A percentile compares a stretch with the other conserved stretches of the same genome.
These are phyloP conservation scores for Tardiomyces depauwii DNA, from an alignment of 1,139 yeast species.

Conservation along the genomic window DNA sequence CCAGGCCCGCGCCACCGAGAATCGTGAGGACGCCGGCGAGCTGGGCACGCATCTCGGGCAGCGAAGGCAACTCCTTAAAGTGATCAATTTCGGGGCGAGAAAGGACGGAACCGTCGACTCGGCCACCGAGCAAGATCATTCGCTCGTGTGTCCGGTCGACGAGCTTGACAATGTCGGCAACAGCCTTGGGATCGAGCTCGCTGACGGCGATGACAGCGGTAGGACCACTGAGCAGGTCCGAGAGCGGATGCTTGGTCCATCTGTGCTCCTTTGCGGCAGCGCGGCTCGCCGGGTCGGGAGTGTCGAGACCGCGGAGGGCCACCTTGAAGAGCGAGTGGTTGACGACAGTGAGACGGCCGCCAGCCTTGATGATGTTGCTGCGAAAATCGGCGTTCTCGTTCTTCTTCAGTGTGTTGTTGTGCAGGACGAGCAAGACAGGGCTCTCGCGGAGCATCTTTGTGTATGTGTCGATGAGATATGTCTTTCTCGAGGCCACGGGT, in stretches of 20 bases:
- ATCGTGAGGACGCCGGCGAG: conserved; percentile 75
- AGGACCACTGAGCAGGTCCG: conserved; percentile 68
- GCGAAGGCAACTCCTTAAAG: conserved; percentile 64
- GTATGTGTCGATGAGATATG: conserved; percentile 72
- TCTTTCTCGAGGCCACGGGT: conserved; percentile 41
- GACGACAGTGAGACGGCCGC: conserved; percentile 56
- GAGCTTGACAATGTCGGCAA: conserved; percentile 49
- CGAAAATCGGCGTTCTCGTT: conserved; percentile 56
- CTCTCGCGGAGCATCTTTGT: conserved; percentile 55
- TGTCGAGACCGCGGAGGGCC: conserved; percentile 59
- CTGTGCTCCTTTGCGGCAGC: conserved; percentile 37
- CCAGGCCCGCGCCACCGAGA: conserved; percentile 84
- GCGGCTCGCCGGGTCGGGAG: conserved; percentile 63
- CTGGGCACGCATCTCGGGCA: conserved; percentile 65
- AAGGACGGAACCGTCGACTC: conserved; percentile 50
- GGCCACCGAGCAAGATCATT: conserved; percentile 75
- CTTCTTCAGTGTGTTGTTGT: conserved; percentile 71
- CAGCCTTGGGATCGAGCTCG: conserved; percentile 57
- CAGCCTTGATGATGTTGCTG: conserved; percentile 47
- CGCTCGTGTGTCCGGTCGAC: conserved; percentile 59
- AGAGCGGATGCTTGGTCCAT: conserved; percentile 45
- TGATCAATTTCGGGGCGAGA: conserved; percentile 42
- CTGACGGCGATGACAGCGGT: conserved; percentile 69
- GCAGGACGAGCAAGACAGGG: conserved; percentile 63
- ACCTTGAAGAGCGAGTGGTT: conserved; percentile 62